Conservation (phyloP, 2,329 filamentous ascomycete species). For the Thyridium curvatum region DNA sequence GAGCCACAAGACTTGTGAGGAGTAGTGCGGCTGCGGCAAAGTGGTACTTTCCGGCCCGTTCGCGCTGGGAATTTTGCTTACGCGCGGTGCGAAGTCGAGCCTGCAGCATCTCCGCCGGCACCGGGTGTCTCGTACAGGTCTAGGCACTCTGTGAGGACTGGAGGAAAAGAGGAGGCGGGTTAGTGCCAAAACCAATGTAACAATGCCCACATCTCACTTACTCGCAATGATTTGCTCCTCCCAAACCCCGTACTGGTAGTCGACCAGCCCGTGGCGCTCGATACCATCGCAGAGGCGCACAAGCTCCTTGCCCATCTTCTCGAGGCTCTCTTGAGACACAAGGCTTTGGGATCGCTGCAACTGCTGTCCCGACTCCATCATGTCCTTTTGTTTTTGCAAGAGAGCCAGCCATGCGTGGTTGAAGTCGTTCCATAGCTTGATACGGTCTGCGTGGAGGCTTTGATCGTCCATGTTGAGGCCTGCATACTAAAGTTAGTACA, state of each 20-base stretch:
- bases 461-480: conserved; percentile 82
- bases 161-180: background rate
- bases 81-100: conserved; percentile 8
- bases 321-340: conserved; percentile 62
- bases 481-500: conserved; percentile 25
- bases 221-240: conserved; percentile 85
- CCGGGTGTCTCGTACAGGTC: conserved; percentile 37
- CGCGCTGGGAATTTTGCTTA: no score
- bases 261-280: conserved; percentile 87
- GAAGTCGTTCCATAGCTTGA: conserved; percentile 89
- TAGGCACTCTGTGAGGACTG: conserved; percentile 29
- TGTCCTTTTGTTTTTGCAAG: conserved; percentile 76
- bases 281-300: conserved; percentile 78
- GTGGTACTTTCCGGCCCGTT: no score
- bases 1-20: no score
- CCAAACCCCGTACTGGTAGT: conserved; percentile 96
- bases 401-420: conserved; percentile 86
- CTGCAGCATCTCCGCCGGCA: conserved; percentile 20
- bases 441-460: conserved; percentile 64
- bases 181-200: background rate
- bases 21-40: no score
- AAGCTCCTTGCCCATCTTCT: conserved; percentile 76
- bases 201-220: conserved; percentile 39
- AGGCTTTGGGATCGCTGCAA: conserved; percentile 54
- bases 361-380: conserved; percentile 55